These are phyloP conservation scores for Penicillium salamii DNA, from an alignment of 495 filamentous ascomycete genomes.

Conservation along the genomic window DNA sequence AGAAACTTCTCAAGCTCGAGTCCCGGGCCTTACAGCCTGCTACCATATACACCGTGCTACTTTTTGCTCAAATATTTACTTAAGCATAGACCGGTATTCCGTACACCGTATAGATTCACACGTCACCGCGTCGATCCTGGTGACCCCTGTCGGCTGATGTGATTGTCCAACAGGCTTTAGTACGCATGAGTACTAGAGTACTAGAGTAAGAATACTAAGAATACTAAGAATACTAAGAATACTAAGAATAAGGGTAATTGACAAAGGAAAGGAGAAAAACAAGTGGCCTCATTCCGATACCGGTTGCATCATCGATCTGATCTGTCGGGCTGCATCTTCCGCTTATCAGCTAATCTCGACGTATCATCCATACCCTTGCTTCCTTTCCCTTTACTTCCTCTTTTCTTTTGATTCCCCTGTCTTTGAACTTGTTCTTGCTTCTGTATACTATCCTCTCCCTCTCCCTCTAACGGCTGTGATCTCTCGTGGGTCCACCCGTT, in stretches of 20 bases:
- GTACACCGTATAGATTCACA: neutral
- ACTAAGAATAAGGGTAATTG: too few relatives aligned
- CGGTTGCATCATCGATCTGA: constrained; percentile 9
- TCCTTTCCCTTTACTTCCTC: constrained; percentile 1
- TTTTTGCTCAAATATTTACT: neutral
- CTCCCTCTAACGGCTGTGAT: constrained; percentile 12
- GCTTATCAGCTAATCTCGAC: constrained; percentile 10
- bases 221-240: too few relatives aligned
- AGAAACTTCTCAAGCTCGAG: too few relatives aligned
- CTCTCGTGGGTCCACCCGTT: constrained; percentile 22
- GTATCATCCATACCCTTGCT: constrained; percentile 6
- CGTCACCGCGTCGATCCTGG: constrained; percentile 9
- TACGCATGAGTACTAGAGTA: too few relatives aligned
- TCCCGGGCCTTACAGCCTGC: too few relatives aligned
- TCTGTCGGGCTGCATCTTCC: neutral
- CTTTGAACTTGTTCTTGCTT: neutral
- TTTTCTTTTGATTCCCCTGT: neutral
- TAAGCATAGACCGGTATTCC: too few relatives aligned
- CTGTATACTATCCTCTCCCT: neutral
- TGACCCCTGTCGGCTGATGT: constrained; percentile 6
- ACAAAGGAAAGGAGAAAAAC: neutral
- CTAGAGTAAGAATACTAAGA: too few relatives aligned
- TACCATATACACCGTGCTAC: too few relatives aligned
- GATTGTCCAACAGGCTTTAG: too few relatives aligned
- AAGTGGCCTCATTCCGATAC: constrained; percentile 6